phyloP scores from a whole-genome alignment of 2,329 filamentous ascomycete genomes.

The Arthrobotrys conoides region DNA sequence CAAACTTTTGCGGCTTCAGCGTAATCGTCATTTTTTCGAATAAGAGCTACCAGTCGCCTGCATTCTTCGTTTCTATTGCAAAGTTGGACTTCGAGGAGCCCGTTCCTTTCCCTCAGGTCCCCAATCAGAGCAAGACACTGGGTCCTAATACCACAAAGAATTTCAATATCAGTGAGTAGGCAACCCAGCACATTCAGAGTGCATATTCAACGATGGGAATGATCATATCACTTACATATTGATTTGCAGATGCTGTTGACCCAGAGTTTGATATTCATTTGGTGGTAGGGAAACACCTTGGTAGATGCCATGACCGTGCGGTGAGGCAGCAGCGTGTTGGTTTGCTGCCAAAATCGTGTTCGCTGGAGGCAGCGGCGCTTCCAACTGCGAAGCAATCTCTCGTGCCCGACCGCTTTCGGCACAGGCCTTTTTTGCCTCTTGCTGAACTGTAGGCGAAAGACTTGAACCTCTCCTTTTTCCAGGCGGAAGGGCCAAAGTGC shows the following conservation, averaged over 20 bases:
- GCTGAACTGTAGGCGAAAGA: neutral
- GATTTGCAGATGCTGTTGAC: neutral
- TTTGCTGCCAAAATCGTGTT: neutral
- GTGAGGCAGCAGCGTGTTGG: conserved; percentile 1
- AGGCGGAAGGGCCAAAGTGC: neutral
- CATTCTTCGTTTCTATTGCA: conserved; percentile 37
- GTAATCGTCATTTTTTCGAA: conserved; percentile 30
- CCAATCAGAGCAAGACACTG: neutral
- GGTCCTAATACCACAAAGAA: neutral
- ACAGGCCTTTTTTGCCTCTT: neutral
- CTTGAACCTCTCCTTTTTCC: neutral
- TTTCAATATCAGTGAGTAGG: neutral
- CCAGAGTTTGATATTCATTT: neutral
- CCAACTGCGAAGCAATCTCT: neutral
- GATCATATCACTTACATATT: neutral
- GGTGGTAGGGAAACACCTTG: neutral
- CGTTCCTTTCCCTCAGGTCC: conserved; percentile 19
- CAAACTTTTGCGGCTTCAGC: conserved; percentile 30
- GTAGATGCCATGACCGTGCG: neutral
- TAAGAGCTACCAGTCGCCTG: conserved; percentile 30
- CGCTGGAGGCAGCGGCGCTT: neutral
- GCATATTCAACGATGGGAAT: neutral
- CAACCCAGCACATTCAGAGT: neutral
- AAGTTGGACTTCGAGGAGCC: conserved; percentile 33
- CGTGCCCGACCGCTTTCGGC: neutral